Evolutionary conservation across 176 grass and related monocot species (phyloP).

Genomic region (Dactylis glomerata): DNA sequence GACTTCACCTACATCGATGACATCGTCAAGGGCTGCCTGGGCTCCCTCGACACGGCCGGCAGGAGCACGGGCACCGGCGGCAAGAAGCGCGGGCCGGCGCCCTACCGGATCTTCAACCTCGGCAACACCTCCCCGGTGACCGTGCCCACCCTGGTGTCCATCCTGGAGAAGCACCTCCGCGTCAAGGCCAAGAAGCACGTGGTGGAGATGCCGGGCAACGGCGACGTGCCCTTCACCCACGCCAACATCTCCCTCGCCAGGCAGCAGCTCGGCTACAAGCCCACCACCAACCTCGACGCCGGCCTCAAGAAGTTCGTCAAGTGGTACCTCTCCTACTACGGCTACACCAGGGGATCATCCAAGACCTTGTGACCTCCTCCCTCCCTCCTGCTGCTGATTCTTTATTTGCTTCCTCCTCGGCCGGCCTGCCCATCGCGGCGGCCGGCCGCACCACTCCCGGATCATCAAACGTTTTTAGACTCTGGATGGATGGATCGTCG

Average conservation of each 20-base stretch:
- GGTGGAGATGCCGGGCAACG: slow-evolving; percentile 86
- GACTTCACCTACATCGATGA: slow-evolving; percentile 99
- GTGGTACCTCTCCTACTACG: slow-evolving; percentile 96
- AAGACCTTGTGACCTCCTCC: slow-evolving; percentile 46
- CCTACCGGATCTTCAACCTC: slow-evolving; percentile 88
- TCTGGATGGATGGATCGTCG: neutral
- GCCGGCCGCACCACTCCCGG: neutral
- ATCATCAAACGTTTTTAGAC: slow-evolving; percentile 2
- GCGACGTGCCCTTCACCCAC: slow-evolving; percentile 90
- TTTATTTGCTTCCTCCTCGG: neutral
- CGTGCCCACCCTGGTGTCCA: slow-evolving; percentile 73
- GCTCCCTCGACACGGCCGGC: slow-evolving; percentile 62
- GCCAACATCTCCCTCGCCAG: slow-evolving; percentile 76
- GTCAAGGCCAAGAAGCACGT: slow-evolving; percentile 74
- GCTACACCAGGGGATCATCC: slow-evolving; percentile 63
- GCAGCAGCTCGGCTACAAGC: slow-evolving; percentile 74
- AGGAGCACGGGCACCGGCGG: slow-evolving; percentile 78
- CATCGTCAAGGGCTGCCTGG: slow-evolving; percentile 82
- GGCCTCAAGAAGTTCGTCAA: slow-evolving; percentile 92
- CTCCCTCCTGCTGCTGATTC: slow-evolving; percentile 18
- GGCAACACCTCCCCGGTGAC: slow-evolving; percentile 85
- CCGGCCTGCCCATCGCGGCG: neutral
- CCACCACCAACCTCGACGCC: slow-evolving; percentile 69
- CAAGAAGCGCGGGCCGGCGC: slow-evolving; percentile 70
- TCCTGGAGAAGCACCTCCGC: slow-evolving; percentile 79